A percentile compares a stretch with the other conserved stretches of the same genome.
Evolutionary conservation across 257 asterid genomes (phyloP).

Genomic region (Euphrasia confusa): DNA sequence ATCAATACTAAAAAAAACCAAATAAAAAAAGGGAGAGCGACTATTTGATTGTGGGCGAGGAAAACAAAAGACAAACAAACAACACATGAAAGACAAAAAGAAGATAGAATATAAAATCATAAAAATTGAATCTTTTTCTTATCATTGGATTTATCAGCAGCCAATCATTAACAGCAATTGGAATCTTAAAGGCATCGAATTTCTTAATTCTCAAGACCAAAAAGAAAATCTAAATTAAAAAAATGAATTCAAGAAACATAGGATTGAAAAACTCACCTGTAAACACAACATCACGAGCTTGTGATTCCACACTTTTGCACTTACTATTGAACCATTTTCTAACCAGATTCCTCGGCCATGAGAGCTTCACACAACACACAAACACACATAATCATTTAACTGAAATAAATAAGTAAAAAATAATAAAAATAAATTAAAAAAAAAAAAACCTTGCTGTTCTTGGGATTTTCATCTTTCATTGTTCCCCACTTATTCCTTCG

Average conservation of each 20-base stretch:
- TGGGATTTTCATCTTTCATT: constrained; percentile 72
- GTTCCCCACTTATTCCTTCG: constrained; percentile 56
- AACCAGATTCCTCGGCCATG: constrained; percentile 86
- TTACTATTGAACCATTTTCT: constrained; percentile 77
- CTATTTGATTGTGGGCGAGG: constrained; percentile 17
- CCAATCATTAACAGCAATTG: constrained; percentile 27
- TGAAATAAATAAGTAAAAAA: not conserved
- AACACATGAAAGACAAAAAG: constrained; percentile 37
- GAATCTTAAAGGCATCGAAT: constrained; percentile 13
- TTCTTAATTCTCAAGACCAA: constrained; percentile 7
- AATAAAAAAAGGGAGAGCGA: not conserved
- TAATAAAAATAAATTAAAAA: not conserved
- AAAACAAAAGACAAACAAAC: constrained; percentile 21
- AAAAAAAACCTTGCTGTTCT: constrained; percentile 77
- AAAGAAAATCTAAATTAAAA: not conserved
- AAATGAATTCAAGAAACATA: constrained; percentile 7
- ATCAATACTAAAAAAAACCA: not conserved
- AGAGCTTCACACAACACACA: constrained; percentile 52
- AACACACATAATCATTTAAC: constrained; percentile 13
- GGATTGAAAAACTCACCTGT: constrained; percentile 46
- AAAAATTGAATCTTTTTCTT: constrained; percentile 15
- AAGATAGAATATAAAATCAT: constrained; percentile 17
- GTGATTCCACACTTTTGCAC: constrained; percentile 61
- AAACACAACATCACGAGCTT: constrained; percentile 59
- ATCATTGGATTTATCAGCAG: constrained; percentile 24